Evolutionary conservation across 2,329 filamentous ascomycete genomes (phyloP), one percentile per base, ranked within the genome.

Genomic region (Penicillium italicum): DNA sequence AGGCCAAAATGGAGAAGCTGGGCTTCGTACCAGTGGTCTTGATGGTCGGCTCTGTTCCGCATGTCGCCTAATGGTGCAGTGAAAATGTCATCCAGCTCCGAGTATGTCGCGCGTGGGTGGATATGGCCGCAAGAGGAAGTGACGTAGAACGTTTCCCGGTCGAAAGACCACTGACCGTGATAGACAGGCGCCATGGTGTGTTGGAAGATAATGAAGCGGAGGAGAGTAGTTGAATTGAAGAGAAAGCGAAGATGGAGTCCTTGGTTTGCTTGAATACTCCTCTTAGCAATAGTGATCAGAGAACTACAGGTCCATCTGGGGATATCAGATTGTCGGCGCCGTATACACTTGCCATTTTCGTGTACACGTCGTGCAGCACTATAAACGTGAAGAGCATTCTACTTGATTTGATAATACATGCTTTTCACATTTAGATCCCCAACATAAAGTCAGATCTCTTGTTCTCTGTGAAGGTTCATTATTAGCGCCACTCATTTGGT

Each of bases 1-100:
- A 87, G 74, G 1, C 82, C 84, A 69, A 86, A 87, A 69, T 87
- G 85, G 4, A 84, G 69, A 11, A 86, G 76, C 59, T 87, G 83
- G 0, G 84, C 83, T 58, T 84, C 79, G 55, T 84, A 87, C 80
- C 80, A 87, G 59, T 86, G 82, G 1, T 76, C 82, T 0, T 82
- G 78, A 41, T 77, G 78, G 62, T 85, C 81, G 42, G 79, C 76
- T 16, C 33, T 22, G 7, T 58, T 43, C 4, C 44, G 47, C 4
- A 14, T 48, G 12, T 49, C 37, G 3, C 28, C 26, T 5, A 16
- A 28, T 18, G 9, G 48, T 34, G 60, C 46, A 12, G 59, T 48
- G 58, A 81, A 79, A 45, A 79, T 73, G 2, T 73, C 67, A 56
- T 75, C 72, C 5, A 83, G 72, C 60, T 82, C 79, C 0, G 71